Percentiles rank a stretch among this genome's conserved stretches.
These are phyloP conservation scores for Murraya paniculata DNA, from an alignment of 345 rosid genomes.

Conservation along the genomic window DNA sequence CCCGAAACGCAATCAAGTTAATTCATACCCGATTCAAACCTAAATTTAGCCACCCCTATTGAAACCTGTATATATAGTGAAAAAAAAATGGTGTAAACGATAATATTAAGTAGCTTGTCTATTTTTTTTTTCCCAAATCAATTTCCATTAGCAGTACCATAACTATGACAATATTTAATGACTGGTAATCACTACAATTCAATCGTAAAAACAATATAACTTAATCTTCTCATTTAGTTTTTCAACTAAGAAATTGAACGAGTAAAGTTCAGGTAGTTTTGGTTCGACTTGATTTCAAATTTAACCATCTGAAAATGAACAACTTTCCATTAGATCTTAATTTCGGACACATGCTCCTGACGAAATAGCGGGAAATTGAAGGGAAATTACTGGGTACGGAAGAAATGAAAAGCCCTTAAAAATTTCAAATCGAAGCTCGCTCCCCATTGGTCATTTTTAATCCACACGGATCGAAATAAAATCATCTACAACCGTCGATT, in stretches of 20 bases:
- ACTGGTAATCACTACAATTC: too few relatives aligned
- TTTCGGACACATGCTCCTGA: background rate
- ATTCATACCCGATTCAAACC: too few relatives aligned
- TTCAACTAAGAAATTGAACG: background rate
- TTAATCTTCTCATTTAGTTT: background rate
- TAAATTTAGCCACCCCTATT: too few relatives aligned
- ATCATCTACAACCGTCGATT: slow-evolving; percentile 4
- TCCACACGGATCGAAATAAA: slow-evolving; percentile 10
- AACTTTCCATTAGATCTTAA: background rate
- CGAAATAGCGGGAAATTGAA: slow-evolving; percentile 15
- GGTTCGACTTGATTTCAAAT: background rate
- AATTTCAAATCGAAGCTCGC: background rate
- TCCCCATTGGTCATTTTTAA: slow-evolving; percentile 17
- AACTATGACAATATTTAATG: background rate
- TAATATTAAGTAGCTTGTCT: too few relatives aligned
- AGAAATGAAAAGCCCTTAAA: background rate
- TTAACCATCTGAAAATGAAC: background rate
- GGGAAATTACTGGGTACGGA: too few relatives aligned
- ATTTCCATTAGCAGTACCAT: background rate
- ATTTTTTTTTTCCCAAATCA: too few relatives aligned
- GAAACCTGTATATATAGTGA: too few relatives aligned
- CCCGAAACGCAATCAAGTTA: too few relatives aligned
- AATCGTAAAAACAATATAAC: too few relatives aligned
- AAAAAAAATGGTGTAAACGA: too few relatives aligned
- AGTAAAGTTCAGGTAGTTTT: background rate